A percentile compares a stretch with the other conserved stretches of the same genome.
Conservation (phyloP, 352 stramenopile genomes). For the Phytopythium helicoides region DNA sequence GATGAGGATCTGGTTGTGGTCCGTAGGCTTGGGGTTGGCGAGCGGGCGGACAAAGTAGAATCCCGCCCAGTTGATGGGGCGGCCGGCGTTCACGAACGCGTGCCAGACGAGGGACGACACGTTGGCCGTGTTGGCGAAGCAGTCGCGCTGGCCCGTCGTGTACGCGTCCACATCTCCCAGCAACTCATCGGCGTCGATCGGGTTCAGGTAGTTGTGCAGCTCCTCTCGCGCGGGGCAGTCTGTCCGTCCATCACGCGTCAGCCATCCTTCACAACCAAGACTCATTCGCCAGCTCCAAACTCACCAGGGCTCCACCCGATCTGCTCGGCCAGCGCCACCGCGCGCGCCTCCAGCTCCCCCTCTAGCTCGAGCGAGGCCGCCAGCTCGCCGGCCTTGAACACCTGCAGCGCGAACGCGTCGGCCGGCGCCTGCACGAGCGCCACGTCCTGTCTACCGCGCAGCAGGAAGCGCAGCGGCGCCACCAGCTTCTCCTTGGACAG, state of each 20-base stretch:
- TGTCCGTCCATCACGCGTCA: background rate
- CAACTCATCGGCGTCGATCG: slow-evolving; percentile 66
- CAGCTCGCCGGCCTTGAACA: slow-evolving; percentile 49
- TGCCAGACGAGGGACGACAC: slow-evolving; percentile 82
- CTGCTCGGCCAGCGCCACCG: slow-evolving; percentile 44
- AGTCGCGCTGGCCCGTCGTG: slow-evolving; percentile 67
- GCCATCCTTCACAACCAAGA: too few species aligned
- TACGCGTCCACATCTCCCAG: slow-evolving; percentile 58
- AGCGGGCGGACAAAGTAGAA: slow-evolving; percentile 81
- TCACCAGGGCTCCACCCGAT: slow-evolving; percentile 62
- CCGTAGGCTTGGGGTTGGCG: slow-evolving; percentile 45
- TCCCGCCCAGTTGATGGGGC: slow-evolving; percentile 76
- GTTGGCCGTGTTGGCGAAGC: slow-evolving; percentile 78
- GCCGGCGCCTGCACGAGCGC: slow-evolving; percentile 7
- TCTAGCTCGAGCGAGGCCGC: slow-evolving; percentile 33
- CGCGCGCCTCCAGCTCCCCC: slow-evolving; percentile 42
- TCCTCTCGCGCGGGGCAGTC: slow-evolving; percentile 51
- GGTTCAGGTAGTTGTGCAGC: slow-evolving; percentile 52
- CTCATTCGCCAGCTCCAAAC: too few species aligned
- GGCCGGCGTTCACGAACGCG: slow-evolving; percentile 56
- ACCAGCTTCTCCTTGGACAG: slow-evolving; percentile 41
- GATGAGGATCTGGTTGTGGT: slow-evolving; percentile 63
- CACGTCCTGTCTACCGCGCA: slow-evolving; percentile 65
- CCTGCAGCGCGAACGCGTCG: slow-evolving; percentile 7
- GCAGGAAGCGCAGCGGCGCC: slow-evolving; percentile 51